These are phyloP conservation scores for Phytopythium boreale DNA, from an alignment of 352 stramenopile genomes.

Conservation along the genomic window DNA sequence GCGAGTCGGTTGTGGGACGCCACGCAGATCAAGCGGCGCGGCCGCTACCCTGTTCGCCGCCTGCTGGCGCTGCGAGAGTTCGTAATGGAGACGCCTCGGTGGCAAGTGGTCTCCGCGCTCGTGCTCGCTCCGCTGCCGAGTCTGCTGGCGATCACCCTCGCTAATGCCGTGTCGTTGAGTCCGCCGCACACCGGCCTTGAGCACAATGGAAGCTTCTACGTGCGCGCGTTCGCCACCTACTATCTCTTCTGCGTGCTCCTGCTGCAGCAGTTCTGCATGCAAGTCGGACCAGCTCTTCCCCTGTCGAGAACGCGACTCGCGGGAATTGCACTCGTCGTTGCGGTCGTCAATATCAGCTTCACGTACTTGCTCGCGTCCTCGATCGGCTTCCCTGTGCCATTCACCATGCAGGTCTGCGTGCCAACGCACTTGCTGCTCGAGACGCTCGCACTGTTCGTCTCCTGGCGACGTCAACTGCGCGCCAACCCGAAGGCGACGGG, in stretches of 20 bases:
- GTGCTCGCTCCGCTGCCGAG: slow-evolving; percentile 14
- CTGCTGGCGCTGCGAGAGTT: slow-evolving; percentile 8
- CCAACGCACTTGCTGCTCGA: too few relatives aligned
- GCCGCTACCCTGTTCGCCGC: slow-evolving; percentile 11
- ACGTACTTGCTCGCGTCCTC: slow-evolving; percentile 9
- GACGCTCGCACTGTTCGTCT: too few relatives aligned
- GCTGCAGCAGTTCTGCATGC: slow-evolving; percentile 18
- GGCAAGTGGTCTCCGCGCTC: slow-evolving; percentile 4
- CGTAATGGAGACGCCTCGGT: slow-evolving; percentile 2
- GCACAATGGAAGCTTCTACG: slow-evolving; percentile 16
- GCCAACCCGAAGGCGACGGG: too few relatives aligned
- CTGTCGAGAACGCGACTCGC: slow-evolving; percentile 6
- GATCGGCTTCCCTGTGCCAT: slow-evolving; percentile 27
- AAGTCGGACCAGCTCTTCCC: slow-evolving; percentile 12
- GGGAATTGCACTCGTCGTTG: slow-evolving; percentile 11
- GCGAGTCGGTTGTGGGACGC: not conserved
- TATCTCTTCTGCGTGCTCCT: slow-evolving; percentile 12
- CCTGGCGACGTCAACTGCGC: too few relatives aligned
- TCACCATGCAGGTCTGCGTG: slow-evolving; percentile 7
- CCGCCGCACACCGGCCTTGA: slow-evolving; percentile 9
- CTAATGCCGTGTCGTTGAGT: slow-evolving; percentile 21
- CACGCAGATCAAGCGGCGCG: not conserved
- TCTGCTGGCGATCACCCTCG: slow-evolving; percentile 12
- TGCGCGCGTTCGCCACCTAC: slow-evolving; percentile 13
- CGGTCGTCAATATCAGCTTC: not conserved